Conservation (phyloP, 2,329 filamentous ascomycete species). For the Aureobasidium sp. region DNA sequence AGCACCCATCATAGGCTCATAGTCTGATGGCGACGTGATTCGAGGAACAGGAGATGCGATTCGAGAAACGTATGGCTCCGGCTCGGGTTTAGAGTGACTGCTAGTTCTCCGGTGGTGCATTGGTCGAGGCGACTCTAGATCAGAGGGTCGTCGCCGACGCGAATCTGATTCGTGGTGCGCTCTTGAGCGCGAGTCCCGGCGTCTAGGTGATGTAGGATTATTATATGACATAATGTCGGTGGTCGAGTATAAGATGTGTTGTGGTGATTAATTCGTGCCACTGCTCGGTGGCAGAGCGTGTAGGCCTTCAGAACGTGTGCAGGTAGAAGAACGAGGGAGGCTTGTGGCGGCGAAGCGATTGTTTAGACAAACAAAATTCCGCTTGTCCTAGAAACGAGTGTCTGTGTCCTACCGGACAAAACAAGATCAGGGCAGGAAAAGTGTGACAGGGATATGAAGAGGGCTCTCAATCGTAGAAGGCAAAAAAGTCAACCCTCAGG, state of each 20-base stretch:
- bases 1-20: slow-evolving; percentile 42
- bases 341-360: background rate
- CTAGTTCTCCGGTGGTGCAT: slow-evolving; percentile 28
- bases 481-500: background rate
- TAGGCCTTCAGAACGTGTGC: background rate
- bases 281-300: background rate
- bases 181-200: slow-evolving; percentile 11
- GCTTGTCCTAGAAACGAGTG: background rate
- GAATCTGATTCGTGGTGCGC: slow-evolving; percentile 46
- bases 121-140: slow-evolving; percentile 58
- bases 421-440: background rate
- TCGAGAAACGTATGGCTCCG: slow-evolving; percentile 1
- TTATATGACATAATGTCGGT: slow-evolving; percentile 9
- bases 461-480: background rate
- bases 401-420: background rate
- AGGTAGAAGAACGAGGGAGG: background rate
- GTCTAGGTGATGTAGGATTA: slow-evolving; percentile 4
- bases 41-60: slow-evolving; percentile 2
- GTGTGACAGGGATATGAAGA: background rate
- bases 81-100: slow-evolving; percentile 30
- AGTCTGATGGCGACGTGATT: slow-evolving; percentile 33
- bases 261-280: background rate
- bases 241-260: background rate
- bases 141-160: slow-evolving; percentile 57
- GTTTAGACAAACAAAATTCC: background rate